Evolutionary conservation across 805 yeast genomes (phyloP).

Genomic region (Candida peoriensis): DNA sequence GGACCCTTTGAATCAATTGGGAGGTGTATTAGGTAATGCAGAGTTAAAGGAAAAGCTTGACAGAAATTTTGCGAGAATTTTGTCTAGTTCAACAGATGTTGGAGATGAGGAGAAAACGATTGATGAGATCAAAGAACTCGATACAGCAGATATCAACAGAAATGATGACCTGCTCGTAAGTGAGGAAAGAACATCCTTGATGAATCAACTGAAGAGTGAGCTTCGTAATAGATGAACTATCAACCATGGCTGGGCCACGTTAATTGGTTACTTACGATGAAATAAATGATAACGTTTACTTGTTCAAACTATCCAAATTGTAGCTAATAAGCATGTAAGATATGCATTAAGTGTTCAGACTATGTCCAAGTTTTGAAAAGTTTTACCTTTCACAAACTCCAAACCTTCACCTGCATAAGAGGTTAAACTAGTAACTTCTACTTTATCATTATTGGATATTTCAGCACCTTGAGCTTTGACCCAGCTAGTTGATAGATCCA

Average conservation of each 20-base stretch:
- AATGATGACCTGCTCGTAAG: constrained; percentile 11
- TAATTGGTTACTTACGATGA: too few relatives aligned
- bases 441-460: constrained; percentile 40
- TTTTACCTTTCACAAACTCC: constrained; percentile 46
- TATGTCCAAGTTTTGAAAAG: constrained; percentile 25
- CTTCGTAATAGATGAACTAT: neutral
- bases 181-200: constrained; percentile 9
- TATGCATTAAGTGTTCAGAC: too few relatives aligned
- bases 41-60: constrained; percentile 18
- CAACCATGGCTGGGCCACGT: too few relatives aligned
- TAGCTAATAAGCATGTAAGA: too few relatives aligned
- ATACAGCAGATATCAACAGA: neutral
- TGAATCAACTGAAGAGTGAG: constrained; percentile 15
- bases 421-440: constrained; percentile 74
- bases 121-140: neutral
- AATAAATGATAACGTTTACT: too few relatives aligned
- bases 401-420: constrained; percentile 77
- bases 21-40: constrained; percentile 9
- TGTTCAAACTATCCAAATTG: too few relatives aligned
- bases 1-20: constrained; percentile 1
- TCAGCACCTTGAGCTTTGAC: constrained; percentile 63
- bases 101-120: neutral
- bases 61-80: constrained; percentile 13
- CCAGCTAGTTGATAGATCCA: constrained; percentile 74
- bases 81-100: constrained; percentile 4